phyloP scores from a whole-genome alignment of 371 early-diverging fungal genomes.

The Mucor saturninus region DNA sequence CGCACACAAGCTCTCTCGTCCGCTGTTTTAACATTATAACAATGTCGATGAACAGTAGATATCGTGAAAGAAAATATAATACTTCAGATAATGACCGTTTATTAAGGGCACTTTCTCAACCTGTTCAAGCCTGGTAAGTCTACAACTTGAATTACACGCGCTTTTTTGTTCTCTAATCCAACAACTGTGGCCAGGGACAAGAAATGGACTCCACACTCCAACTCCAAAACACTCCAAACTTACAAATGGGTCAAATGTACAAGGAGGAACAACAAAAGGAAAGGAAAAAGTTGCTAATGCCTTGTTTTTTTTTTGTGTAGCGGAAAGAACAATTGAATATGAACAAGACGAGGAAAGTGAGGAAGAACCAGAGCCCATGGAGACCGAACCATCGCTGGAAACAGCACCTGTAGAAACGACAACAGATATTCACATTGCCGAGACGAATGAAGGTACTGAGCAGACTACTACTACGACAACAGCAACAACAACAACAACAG shows the following conservation, averaged over 20 bases:
- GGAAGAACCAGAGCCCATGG: conserved; percentile 25
- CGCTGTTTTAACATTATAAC: background rate
- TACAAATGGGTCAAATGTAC: conserved; percentile 67
- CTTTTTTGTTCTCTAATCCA: too few relatives aligned
- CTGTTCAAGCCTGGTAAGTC: conserved; percentile 54
- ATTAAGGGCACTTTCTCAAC: conserved; percentile 50
- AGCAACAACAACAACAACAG: background rate
- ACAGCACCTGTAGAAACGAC: background rate
- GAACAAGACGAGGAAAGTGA: conserved; percentile 48
- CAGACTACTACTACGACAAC: background rate
- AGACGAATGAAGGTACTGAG: background rate
- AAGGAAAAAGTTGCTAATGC: too few relatives aligned
- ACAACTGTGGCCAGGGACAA: conserved; percentile 50
- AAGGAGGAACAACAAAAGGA: conserved; percentile 5
- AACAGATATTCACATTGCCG: background rate
- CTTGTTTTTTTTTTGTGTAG: conserved; percentile 24
- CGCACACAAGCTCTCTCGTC: too few relatives aligned
- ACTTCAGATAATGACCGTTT: conserved; percentile 53
- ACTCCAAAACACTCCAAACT: conserved; percentile 51
- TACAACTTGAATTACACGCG: too few relatives aligned
- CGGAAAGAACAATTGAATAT: conserved; percentile 52
- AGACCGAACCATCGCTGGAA: conserved; percentile 7
- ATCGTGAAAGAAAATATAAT: conserved; percentile 53
- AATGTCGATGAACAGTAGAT: conserved; percentile 32
- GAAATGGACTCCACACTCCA: conserved; percentile 60